These are phyloP conservation scores for Carex scoparia DNA, from an alignment of 176 grass and related monocot genomes.

Conservation along the genomic window DNA sequence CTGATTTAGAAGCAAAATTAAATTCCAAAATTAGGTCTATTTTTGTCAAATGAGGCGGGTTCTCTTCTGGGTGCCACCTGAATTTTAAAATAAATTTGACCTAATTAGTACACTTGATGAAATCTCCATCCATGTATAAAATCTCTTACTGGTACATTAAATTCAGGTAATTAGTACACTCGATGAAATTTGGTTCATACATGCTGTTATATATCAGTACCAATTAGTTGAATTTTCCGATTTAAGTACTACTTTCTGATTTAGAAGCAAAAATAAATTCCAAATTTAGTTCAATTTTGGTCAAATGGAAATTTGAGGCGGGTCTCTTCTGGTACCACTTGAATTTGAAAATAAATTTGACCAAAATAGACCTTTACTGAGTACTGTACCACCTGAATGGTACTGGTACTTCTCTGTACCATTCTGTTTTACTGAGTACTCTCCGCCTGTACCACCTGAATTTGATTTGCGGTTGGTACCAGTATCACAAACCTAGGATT, in stretches of 20 bases:
- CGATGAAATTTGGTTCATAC: not conserved
- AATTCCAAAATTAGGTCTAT: not conserved
- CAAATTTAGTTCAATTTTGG: not conserved
- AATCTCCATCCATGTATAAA: constrained; percentile 49
- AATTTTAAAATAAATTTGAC: not conserved
- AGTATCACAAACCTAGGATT: not conserved
- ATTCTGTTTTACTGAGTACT: too few species aligned
- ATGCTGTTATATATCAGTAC: not conserved
- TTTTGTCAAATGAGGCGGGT: too few species aligned
- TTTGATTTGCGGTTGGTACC: not conserved
- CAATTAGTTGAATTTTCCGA: not conserved
- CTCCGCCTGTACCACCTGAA: too few species aligned
- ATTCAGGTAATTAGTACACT: not conserved
- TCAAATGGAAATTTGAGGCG: too few species aligned
- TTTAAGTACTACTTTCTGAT: not conserved
- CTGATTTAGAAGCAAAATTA: not conserved
- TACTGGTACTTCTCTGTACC: too few species aligned
- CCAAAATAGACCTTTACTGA: too few species aligned
- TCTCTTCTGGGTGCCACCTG: too few species aligned
- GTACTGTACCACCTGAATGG: too few species aligned
- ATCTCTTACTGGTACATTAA: not conserved
- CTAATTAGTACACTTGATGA: too few species aligned
- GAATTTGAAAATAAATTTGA: too few species aligned
- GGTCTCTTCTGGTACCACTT: too few species aligned
- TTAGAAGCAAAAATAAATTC: not conserved